phyloP scores from a whole-genome alignment of 2,329 filamentous ascomycete species.

The Simplicillium sp. region DNA sequence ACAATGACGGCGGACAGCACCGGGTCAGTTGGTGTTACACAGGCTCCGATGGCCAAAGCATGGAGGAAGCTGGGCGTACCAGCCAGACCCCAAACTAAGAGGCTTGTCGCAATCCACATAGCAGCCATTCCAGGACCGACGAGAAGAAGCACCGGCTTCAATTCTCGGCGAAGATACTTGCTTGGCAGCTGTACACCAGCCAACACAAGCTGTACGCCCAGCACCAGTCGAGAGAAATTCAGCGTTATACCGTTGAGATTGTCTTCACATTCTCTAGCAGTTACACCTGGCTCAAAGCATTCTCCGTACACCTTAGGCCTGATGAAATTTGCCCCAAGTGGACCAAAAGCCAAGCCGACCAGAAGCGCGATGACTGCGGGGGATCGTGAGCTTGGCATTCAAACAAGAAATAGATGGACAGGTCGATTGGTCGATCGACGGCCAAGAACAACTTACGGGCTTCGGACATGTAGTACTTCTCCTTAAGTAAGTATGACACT shows the following conservation, averaged over 20 bases:
- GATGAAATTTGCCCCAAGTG: conserved; percentile 67
- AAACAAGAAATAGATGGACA: conserved; percentile 1
- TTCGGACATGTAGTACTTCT: conserved; percentile 85
- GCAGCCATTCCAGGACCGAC: conserved; percentile 74
- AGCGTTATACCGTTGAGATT: conserved; percentile 66
- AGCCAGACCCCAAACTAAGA: conserved; percentile 69
- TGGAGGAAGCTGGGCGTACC: conserved; percentile 66
- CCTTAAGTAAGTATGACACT: conserved; percentile 82
- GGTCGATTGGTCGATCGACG: background rate
- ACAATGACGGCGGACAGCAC: conserved; percentile 83
- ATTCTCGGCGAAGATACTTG: conserved; percentile 70
- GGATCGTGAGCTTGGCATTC: conserved; percentile 2
- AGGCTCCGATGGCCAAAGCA: conserved; percentile 71
- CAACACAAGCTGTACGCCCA: conserved; percentile 83
- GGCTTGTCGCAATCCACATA: conserved; percentile 80
- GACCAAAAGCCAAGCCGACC: conserved; percentile 70
- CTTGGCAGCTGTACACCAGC: conserved; percentile 82
- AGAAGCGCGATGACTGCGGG: conserved; percentile 69
- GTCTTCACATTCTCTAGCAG: conserved; percentile 22
- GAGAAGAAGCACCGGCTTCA: conserved; percentile 64
- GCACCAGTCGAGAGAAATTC: conserved; percentile 76
- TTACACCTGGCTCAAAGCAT: conserved; percentile 13
- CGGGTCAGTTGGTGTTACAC: conserved; percentile 87
- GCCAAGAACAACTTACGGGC: conserved; percentile 50
- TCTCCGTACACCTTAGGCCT: conserved; percentile 65